Evolutionary conservation across 805 yeast species (phyloP).

Genomic region (Candida odintsovae): DNA sequence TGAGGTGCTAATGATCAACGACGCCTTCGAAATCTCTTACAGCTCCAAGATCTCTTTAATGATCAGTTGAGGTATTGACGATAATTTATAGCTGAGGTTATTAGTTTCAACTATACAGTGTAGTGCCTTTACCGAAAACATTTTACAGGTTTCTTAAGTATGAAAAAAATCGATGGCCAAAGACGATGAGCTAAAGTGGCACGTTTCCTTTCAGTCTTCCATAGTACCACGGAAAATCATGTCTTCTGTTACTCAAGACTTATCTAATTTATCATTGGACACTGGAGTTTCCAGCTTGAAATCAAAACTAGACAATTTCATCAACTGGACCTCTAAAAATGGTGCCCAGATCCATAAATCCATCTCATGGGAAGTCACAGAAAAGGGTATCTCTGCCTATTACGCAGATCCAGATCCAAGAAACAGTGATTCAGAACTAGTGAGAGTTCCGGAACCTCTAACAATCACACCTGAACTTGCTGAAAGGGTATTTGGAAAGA

Average conservation of each 20-base stretch:
- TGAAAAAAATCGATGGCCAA: background rate
- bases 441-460: constrained; percentile 33
- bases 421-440: constrained; percentile 19
- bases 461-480: constrained; percentile 35
- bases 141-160: background rate
- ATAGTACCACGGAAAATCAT: too few relatives aligned
- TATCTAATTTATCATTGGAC: background rate
- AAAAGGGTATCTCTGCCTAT: constrained; percentile 31
- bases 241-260: background rate
- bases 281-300: background rate
- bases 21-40: constrained; percentile 57
- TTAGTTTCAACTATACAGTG: background rate
- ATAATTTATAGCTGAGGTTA: too few relatives aligned
- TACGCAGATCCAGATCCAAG: constrained; percentile 12
- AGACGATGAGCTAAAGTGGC: background rate
- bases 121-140: background rate
- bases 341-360: constrained; percentile 32
- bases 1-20: constrained; percentile 50
- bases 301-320: constrained; percentile 5
- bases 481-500: constrained; percentile 20
- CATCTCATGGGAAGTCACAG: constrained; percentile 27
- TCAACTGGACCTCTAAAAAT: constrained; percentile 33
- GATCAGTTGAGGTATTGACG: background rate
- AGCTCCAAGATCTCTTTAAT: constrained; percentile 18
- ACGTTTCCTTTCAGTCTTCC: background rate